Evolutionary conservation across 106 monocot genomes (phyloP), one percentile per base, ranked within the genome.

Genomic region (Acorus calamus): DNA sequence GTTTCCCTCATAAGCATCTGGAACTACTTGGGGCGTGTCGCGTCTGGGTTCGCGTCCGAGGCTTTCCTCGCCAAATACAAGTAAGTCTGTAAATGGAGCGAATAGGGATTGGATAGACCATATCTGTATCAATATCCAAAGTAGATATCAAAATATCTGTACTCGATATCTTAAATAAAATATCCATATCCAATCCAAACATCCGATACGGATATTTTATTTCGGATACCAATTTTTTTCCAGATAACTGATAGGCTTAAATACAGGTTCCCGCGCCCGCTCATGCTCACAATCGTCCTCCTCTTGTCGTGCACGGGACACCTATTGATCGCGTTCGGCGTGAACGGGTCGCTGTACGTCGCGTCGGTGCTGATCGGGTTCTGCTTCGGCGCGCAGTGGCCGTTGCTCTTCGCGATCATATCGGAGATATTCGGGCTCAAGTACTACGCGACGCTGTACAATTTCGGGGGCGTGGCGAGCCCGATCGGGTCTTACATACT

Each of bases 1-100:
- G 81, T 92, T 53, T 92, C 92, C 12, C 84, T 92, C 7, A 78
- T 88, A 11, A 92, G 92, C 76, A 88, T 92, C 10, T 92, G 88
- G 87, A 88, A 76, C 61, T 83, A 83, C 52, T 47, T 68, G 5
- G 92, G 92, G 14, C 59, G 92, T 4, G 78, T 88, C 10, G 42
- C 68, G 14, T 62, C 92, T 5, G 85, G 88, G 2, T 92, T 88
- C 73, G 53, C 52, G n/a, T 92, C 92, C 5, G 84, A 92, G 69
- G 70, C 81, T 50, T 54, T 92, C 7, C 64, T 87, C 3, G 10
- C 66, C 13, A 78, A 68, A 53, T 82, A 84, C 74, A 74, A 68
- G 28, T 28, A 28, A 28, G 28, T 1, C 28, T 28, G 28, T 28
- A 0, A 28, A 28, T 1, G 1, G 28, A 28, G n/a, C n/a, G n/a